phyloP scores from a whole-genome alignment of 306 rosid genomes.

The Dryas alaskensis region DNA sequence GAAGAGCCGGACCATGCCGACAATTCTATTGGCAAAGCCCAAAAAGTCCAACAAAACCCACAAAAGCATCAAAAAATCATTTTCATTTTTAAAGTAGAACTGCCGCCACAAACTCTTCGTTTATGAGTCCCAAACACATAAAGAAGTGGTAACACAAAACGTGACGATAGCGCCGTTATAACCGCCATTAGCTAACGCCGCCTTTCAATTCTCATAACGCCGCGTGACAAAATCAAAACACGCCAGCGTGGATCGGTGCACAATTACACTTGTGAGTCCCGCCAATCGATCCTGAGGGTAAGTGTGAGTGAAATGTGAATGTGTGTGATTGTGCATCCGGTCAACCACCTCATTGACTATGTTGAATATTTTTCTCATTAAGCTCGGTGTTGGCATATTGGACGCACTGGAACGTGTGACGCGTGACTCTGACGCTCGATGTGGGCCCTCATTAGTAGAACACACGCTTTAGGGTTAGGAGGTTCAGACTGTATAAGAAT shows the following conservation, averaged over 20 bases:
- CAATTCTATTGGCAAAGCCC: slow-evolving; percentile 28
- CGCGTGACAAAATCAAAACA: slow-evolving; percentile 13
- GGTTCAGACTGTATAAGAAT: too few relatives aligned
- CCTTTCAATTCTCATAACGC: neutral
- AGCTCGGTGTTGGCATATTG: neutral
- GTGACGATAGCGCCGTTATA: slow-evolving; percentile 12
- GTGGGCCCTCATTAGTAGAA: neutral
- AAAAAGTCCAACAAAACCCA: slow-evolving; percentile 1
- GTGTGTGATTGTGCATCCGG: slow-evolving; percentile 4
- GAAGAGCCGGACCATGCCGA: slow-evolving; percentile 43
- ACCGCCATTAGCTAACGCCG: slow-evolving; percentile 37
- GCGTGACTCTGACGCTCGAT: slow-evolving; percentile 32
- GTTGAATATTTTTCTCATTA: slow-evolving; percentile 21
- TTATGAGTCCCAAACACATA: neutral
- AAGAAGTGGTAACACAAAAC: neutral
- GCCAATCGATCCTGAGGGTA: slow-evolving; percentile 34
- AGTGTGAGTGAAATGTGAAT: slow-evolving; percentile 25
- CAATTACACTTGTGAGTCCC: slow-evolving; percentile 30
- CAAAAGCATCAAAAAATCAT: neutral
- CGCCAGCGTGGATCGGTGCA: slow-evolving; percentile 2
- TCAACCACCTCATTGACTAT: slow-evolving; percentile 59
- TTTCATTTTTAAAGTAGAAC: neutral
- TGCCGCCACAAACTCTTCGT: slow-evolving; percentile 39
- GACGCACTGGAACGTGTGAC: slow-evolving; percentile 22
- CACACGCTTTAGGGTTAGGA: too few relatives aligned